A percentile compares a stretch with the other conserved stretches of the same genome.
phyloP scores from a whole-genome alignment of 2,329 filamentous ascomycete genomes.

The Colletotrichum noveboracense region DNA sequence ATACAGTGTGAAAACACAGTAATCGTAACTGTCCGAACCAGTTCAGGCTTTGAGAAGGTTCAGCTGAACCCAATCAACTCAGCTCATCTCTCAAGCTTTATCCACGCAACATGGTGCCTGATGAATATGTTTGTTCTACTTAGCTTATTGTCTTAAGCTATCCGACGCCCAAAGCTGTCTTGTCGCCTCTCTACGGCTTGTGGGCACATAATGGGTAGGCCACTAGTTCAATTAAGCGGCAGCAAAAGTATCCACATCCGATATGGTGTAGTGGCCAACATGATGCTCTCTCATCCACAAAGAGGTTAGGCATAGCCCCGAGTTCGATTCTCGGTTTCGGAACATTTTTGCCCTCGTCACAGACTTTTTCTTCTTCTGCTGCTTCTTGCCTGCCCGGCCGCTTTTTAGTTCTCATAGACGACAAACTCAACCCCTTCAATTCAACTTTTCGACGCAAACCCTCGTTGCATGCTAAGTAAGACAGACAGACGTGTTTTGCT shows the following conservation, averaged over 20 bases:
- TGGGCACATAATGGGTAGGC: not conserved
- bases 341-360: not conserved
- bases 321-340: constrained; percentile 14
- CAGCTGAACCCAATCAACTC: not conserved
- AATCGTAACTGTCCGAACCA: not conserved
- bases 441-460: not conserved
- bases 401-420: not conserved
- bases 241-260: not conserved
- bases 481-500: not conserved
- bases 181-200: not conserved
- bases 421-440: not conserved
- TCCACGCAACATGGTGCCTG: not conserved
- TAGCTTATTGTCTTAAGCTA: not conserved
- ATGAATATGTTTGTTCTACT: not conserved
- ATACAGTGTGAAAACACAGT: not conserved
- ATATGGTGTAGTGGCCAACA: constrained; percentile 15
- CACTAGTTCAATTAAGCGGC: not conserved
- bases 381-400: not conserved
- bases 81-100: not conserved
- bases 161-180: not conserved
- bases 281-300: not conserved
- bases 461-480: not conserved
- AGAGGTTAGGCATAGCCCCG: constrained; percentile 12
- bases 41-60: not conserved
- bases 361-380: not conserved